Conservation (phyloP, 805 yeast species). For the Metschnikowia gruessii region DNA sequence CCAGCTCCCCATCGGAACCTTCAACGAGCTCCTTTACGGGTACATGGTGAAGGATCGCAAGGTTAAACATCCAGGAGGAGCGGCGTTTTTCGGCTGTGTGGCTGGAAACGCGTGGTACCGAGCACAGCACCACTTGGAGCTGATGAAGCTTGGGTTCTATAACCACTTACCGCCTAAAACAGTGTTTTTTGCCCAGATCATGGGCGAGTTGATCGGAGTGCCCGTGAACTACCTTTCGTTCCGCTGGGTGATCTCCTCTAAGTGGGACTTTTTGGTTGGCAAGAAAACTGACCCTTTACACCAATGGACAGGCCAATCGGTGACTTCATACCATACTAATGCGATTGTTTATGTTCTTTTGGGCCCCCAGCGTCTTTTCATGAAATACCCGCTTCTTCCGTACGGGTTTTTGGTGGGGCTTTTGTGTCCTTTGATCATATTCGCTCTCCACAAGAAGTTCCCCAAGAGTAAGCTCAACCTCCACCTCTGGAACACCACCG, state of each 20-base stretch:
- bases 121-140: slow-evolving; percentile 40
- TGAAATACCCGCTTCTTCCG: slow-evolving; percentile 42
- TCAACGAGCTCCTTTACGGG: slow-evolving; percentile 50
- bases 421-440: slow-evolving; percentile 36
- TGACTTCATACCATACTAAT: slow-evolving; percentile 43
- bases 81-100: slow-evolving; percentile 48
- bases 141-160: slow-evolving; percentile 51
- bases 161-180: slow-evolving; percentile 50
- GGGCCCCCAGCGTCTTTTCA: slow-evolving; percentile 46
- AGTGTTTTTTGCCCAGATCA: slow-evolving; percentile 49
- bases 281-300: slow-evolving; percentile 41
- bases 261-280: slow-evolving; percentile 37
- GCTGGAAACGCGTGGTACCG: slow-evolving; percentile 55
- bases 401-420: slow-evolving; percentile 44
- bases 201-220: slow-evolving; percentile 53
- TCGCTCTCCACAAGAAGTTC: slow-evolving; percentile 24
- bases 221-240: slow-evolving; percentile 50
- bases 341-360: slow-evolving; percentile 50
- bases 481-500: slow-evolving; percentile 46
- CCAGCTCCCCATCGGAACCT: slow-evolving; percentile 51
- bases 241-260: slow-evolving; percentile 44
- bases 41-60: slow-evolving; percentile 37
- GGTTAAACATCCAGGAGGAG: slow-evolving; percentile 46
- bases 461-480: slow-evolving; percentile 27
- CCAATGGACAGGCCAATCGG: slow-evolving; percentile 51